A percentile compares a stretch with the other conserved stretches of the same genome.
These are phyloP conservation scores for Taiozyma sp. DNA, from an alignment of 1,139 yeast genomes.

Conservation along the genomic window DNA sequence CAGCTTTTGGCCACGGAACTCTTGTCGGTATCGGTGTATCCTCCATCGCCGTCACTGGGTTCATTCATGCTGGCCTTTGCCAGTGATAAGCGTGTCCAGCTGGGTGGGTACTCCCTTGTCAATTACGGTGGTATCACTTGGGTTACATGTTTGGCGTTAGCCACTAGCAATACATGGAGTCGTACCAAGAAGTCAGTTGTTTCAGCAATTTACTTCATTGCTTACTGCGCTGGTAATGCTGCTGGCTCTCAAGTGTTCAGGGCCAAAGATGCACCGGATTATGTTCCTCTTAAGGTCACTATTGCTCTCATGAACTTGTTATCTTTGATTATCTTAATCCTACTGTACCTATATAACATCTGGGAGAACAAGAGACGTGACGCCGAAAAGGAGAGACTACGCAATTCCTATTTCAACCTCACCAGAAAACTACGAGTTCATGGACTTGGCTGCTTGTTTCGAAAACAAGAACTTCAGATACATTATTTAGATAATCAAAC, in stretches of 20 bases:
- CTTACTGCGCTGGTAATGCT: conserved; percentile 53
- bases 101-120: conserved; percentile 37
- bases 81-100: conserved; percentile 29
- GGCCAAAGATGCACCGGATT: conserved; percentile 34
- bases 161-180: conserved; percentile 48
- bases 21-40: conserved; percentile 34
- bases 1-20: conserved; percentile 4
- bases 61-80: conserved; percentile 48
- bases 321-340: conserved; percentile 3
- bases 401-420: conserved; percentile 6
- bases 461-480: conserved; percentile 28
- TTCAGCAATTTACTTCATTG: conserved; percentile 39
- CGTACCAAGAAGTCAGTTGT: conserved; percentile 51
- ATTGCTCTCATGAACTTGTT: conserved; percentile 21
- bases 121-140: conserved; percentile 22
- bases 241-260: conserved; percentile 56
- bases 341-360: conserved; percentile 7
- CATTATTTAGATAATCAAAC: background rate
- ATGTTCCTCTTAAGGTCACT: conserved; percentile 38
- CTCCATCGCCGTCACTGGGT: conserved; percentile 27
- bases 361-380: conserved; percentile 7
- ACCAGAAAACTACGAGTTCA: conserved; percentile 40
- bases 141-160: conserved; percentile 18
- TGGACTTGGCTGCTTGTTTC: conserved; percentile 46
- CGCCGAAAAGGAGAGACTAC: conserved; percentile 13